phyloP scores from a whole-genome alignment of 1,284 basidiomycete species.

The Schizophyllum amplum region DNA sequence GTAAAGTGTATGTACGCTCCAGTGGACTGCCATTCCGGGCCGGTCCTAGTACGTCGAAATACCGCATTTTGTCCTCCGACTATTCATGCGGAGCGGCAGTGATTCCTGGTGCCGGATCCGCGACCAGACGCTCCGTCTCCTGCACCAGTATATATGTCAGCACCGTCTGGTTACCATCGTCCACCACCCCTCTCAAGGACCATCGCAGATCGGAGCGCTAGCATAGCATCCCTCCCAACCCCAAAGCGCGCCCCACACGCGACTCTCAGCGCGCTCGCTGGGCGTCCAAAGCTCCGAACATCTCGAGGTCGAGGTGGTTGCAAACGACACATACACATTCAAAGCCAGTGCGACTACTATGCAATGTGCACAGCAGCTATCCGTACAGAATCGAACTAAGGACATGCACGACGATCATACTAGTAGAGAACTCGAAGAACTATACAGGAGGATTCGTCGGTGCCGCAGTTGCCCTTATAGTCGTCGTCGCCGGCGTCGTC shows the following conservation, averaged over 20 bases:
- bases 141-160: slow-evolving; percentile 25
- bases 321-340: no score
- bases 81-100: slow-evolving; percentile 88
- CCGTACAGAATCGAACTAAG: no score
- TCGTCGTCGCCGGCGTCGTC: no score
- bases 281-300: neutral
- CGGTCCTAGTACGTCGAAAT: slow-evolving; percentile 97
- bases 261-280: neutral
- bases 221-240: neutral
- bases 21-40: slow-evolving; percentile 95
- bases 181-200: slow-evolving; percentile 9
- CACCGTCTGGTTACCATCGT: neutral
- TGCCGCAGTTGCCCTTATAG: no score
- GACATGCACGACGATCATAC: no score
- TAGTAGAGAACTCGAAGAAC: no score
- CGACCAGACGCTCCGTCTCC: slow-evolving; percentile 96
- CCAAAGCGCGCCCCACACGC: neutral
- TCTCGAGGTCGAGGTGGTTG: neutral
- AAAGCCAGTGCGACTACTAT: no score
- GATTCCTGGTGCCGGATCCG: slow-evolving; percentile 95
- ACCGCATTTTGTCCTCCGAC: slow-evolving; percentile 97
- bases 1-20: slow-evolving; percentile 55
- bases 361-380: no score
- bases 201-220: slow-evolving; percentile 7
- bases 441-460: no score